A percentile compares a stretch with the other conserved stretches of the same genome.
phyloP scores from a whole-genome alignment of 1,139 yeast genomes.

The Taphrina wiesneri region DNA sequence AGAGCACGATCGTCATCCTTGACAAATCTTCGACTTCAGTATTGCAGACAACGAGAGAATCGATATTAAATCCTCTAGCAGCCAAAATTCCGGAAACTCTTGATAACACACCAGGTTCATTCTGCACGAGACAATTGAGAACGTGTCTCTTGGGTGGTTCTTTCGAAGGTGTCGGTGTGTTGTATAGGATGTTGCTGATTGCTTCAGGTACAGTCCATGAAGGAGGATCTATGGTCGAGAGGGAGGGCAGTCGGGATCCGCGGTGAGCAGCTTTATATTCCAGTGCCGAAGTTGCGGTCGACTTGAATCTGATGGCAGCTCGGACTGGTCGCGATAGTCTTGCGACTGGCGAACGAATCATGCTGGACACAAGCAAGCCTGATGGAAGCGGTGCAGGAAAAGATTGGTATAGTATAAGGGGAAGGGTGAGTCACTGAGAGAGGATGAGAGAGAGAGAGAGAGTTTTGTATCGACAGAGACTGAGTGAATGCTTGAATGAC shows the following conservation, averaged over 20 bases:
- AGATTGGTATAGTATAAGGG: neutral
- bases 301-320: conserved; percentile 32
- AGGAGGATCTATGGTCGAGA: conserved; percentile 94
- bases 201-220: conserved; percentile 95
- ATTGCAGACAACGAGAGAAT: conserved; percentile 92
- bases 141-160: conserved; percentile 63
- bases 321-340: conserved; percentile 5
- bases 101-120: conserved; percentile 96
- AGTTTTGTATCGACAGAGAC: no score
- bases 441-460: no score
- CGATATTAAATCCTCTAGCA: conserved; percentile 97
- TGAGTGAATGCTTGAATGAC: no score
- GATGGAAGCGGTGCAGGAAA: neutral
- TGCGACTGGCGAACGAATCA: conserved; percentile 2
- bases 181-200: conserved; percentile 80
- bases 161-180: conserved; percentile 74
- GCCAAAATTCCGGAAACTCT: conserved; percentile 94
- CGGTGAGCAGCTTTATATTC: conserved; percentile 87
- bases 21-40: conserved; percentile 94
- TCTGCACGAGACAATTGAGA: conserved; percentile 92
- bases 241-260: conserved; percentile 81
- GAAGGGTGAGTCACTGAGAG: neutral
- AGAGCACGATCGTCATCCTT: conserved; percentile 92
- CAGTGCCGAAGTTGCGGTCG: conserved; percentile 80
- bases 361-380: neutral